phyloP scores from a whole-genome alignment of 2,329 filamentous ascomycete species.

The Fonsecaea erecta region DNA sequence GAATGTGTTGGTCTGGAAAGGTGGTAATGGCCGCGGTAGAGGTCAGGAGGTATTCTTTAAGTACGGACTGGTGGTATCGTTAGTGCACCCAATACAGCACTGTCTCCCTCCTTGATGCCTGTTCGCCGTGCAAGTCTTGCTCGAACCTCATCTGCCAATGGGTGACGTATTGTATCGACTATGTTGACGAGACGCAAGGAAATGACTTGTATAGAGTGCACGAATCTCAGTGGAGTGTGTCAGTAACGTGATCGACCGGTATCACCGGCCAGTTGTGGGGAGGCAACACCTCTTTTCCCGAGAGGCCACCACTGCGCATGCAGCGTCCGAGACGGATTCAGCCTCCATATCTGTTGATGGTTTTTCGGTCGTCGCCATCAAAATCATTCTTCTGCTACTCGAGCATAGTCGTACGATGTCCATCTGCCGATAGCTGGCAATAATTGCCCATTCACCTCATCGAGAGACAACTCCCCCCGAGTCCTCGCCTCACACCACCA shows the following conservation, averaged over 20 bases:
- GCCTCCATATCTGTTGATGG: not conserved
- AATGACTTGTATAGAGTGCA: not conserved
- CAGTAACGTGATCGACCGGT: not conserved
- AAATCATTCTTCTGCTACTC: not conserved
- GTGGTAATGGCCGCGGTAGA: not conserved
- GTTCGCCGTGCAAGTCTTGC: not conserved
- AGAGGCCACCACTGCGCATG: not conserved
- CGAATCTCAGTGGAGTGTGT: not conserved
- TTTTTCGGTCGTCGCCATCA: not conserved
- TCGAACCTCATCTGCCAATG: not conserved
- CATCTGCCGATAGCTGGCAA: slow-evolving; percentile 15
- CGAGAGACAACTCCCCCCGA: not conserved
- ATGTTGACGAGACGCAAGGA: too few relatives aligned
- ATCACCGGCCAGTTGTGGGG: not conserved
- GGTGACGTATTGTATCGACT: not conserved
- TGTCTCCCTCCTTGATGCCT: not conserved
- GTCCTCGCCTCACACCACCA: not conserved
- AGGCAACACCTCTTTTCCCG: not conserved
- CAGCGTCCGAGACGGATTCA: not conserved
- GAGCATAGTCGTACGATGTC: slow-evolving; percentile 15
- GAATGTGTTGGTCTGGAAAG: not conserved
- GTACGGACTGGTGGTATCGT: not conserved
- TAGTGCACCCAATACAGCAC: not conserved
- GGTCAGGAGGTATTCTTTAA: slow-evolving; percentile 1
- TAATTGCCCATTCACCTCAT: not conserved